A percentile compares a stretch with the other conserved stretches of the same genome.
Conservation (phyloP, 2,329 filamentous ascomycete genomes). For the Nigrospora oryzae region DNA sequence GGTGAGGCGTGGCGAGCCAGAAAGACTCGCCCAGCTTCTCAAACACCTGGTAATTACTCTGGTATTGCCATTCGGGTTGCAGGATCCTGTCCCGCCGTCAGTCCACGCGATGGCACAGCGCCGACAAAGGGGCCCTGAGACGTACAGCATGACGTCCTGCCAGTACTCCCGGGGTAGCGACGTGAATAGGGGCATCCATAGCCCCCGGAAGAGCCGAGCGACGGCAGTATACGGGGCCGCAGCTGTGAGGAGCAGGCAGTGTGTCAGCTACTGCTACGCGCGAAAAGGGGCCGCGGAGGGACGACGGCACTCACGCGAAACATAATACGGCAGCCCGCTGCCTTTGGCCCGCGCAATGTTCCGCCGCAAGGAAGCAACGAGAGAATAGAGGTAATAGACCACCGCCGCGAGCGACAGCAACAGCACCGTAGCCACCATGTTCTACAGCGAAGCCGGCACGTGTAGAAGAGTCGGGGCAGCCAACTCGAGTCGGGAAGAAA, state of each 20-base stretch:
- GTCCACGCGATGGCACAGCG: neutral
- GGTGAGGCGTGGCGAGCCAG: constrained; percentile 50
- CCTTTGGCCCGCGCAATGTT: constrained; percentile 42
- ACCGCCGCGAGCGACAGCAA: constrained; percentile 23
- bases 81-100: constrained; percentile 34
- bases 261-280: constrained; percentile 3
- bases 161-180: constrained; percentile 45
- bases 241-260: constrained; percentile 23
- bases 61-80: constrained; percentile 52
- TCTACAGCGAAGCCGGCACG: neutral
- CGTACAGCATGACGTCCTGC: constrained; percentile 53
- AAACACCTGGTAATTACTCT: constrained; percentile 48
- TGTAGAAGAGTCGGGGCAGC: too few species aligned
- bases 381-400: constrained; percentile 22
- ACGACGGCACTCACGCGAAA: constrained; percentile 37
- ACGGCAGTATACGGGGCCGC: constrained; percentile 37
- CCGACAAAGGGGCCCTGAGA: neutral
- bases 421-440: constrained; percentile 27
- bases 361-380: constrained; percentile 23
- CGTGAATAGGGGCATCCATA: constrained; percentile 49
- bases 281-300: neutral
- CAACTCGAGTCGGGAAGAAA: too few species aligned
- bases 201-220: constrained; percentile 45
- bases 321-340: constrained; percentile 42
- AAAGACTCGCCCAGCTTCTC: constrained; percentile 54